Evolutionary conservation across 2,329 filamentous ascomycete species (phyloP).

Genomic region (Alternaria sp.): DNA sequence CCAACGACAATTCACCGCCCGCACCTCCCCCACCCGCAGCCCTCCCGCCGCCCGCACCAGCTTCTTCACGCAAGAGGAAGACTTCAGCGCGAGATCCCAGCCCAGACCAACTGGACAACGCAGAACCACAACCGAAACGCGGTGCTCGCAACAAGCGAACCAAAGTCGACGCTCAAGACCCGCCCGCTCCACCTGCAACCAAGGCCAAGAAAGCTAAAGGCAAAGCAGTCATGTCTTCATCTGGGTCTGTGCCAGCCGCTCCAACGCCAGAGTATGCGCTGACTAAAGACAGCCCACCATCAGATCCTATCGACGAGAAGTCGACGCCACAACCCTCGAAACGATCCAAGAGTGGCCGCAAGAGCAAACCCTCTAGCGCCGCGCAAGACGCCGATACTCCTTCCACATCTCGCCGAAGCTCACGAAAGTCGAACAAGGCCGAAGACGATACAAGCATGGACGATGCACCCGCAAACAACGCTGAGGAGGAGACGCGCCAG

Average conservation of each 20-base stretch:
- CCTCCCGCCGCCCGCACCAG: slow-evolving; percentile 52
- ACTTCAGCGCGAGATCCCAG: slow-evolving; percentile 57
- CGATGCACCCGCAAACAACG: slow-evolving; percentile 69
- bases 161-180: slow-evolving; percentile 70
- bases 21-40: slow-evolving; percentile 52
- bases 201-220: slow-evolving; percentile 69
- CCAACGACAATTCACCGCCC: slow-evolving; percentile 46
- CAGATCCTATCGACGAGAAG: slow-evolving; percentile 70
- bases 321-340: slow-evolving; percentile 69
- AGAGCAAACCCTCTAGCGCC: slow-evolving; percentile 56
- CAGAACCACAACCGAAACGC: slow-evolving; percentile 38
- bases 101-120: slow-evolving; percentile 57
- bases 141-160: slow-evolving; percentile 56
- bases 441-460: slow-evolving; percentile 76
- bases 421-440: slow-evolving; percentile 49
- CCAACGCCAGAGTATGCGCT: slow-evolving; percentile 18
- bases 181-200: slow-evolving; percentile 50
- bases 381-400: slow-evolving; percentile 31
- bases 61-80: slow-evolving; percentile 79
- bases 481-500: slow-evolving; percentile 56
- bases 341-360: slow-evolving; percentile 78
- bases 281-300: slow-evolving; percentile 62
- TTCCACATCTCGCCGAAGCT: slow-evolving; percentile 43
- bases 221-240: slow-evolving; percentile 74
- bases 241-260: slow-evolving; percentile 62